Evolutionary conservation across 768 basidiomycete species (phyloP), one percentile per base, ranked within the genome.

Genomic region (Lactarius hengduanensis): DNA sequence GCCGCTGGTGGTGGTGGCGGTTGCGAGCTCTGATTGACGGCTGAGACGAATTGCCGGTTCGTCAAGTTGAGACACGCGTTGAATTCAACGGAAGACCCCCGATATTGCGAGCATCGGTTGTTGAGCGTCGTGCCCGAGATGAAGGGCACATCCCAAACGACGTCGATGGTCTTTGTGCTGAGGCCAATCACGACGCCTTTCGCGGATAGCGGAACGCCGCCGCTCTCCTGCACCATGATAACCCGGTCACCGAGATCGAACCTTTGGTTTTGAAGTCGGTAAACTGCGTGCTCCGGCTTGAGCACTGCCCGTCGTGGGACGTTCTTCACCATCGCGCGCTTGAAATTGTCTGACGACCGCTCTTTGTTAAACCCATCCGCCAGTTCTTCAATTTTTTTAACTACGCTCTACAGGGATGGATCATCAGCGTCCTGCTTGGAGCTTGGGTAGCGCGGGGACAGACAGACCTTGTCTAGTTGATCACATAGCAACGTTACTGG

Each of bases 141-240:
- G 78, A 99, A 98, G 1, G 94, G 84, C 28, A 90, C 88, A 75
- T 99, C 97, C 92, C 97, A 98, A 0, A 96, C 84, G 28, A 98
- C 90, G 75, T 98, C 97, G 84, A 98, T 90, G 4, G 90, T 86
- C 73, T 89, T 91, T 2, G 88, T 78, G 71, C 89, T 92, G 72
- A 99, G 77, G 16, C 96, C 93, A 61, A 98, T 85, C 30, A 98
- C 95, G 18, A 96, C 93, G 26, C 97, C 97, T 77, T 96, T 98
- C 60, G 88, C 89, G 1, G 88, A 87, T 16, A 98, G 80, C 1
- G 96, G 94, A 0, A 98, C 96, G 40, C 90, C 87, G 34, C 96
- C 96, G 0, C 95, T 89, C 74, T 98, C 97, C 71, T 92, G 90
- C 1, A 98, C 94, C 92, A 96, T 97, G 20, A 90, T 91, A 43